Evolutionary conservation across 2,329 filamentous ascomycete genomes (phyloP).

Genomic region (Paracamarosporium sp.): DNA sequence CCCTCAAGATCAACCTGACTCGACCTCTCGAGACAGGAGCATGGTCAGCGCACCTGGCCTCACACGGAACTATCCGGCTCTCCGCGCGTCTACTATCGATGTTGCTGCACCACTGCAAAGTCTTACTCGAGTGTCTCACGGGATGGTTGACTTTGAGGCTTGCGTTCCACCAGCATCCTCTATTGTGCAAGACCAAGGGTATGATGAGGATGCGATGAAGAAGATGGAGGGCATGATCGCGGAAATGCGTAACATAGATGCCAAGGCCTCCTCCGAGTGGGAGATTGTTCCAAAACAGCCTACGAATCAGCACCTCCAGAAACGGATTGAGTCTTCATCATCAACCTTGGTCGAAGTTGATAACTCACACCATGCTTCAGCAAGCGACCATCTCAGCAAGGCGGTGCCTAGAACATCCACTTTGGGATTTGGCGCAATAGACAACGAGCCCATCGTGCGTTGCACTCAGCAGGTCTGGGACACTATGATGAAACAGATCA

Average conservation of each 20-base stretch:
- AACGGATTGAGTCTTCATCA: not conserved
- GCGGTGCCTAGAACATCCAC: not conserved
- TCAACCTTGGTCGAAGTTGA: not conserved
- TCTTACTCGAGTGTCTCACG: not conserved
- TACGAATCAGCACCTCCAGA: not conserved
- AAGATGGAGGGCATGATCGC: slow-evolving; percentile 2
- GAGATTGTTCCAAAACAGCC: not conserved
- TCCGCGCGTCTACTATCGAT: not conserved
- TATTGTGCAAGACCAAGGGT: not conserved
- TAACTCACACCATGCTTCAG: not conserved
- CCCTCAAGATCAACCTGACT: not conserved
- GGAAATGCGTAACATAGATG: not conserved
- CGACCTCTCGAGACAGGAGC: not conserved
- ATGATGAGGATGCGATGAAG: slow-evolving; percentile 1
- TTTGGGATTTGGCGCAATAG: not conserved
- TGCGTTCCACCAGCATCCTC: not conserved
- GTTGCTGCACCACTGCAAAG: not conserved
- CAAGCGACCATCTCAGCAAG: not conserved
- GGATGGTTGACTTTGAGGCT: not conserved
- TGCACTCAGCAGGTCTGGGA: not conserved
- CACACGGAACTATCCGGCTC: not conserved
- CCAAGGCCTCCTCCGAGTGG: not conserved
- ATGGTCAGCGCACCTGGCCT: not conserved
- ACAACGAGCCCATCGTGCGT: not conserved
- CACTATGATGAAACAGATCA: not conserved